Conservation (phyloP, 2,329 filamentous ascomycete genomes). For the Paramyrothecium roridum region DNA sequence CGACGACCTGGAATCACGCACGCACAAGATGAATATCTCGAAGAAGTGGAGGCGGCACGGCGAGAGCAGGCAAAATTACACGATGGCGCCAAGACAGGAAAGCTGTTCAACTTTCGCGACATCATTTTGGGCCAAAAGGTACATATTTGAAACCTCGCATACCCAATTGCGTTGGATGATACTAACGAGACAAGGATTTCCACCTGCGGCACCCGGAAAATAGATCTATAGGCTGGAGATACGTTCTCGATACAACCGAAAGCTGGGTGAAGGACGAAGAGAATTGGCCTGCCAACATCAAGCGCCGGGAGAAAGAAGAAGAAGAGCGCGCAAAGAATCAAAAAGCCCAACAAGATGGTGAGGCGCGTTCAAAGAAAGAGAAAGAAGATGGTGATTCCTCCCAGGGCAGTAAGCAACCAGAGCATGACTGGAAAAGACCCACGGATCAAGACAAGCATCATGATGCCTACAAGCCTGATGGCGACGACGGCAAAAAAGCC, state of each 20-base stretch:
- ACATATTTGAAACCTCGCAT: not conserved
- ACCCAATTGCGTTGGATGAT: not conserved
- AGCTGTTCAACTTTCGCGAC: slow-evolving; percentile 35
- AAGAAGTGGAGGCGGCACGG: slow-evolving; percentile 7
- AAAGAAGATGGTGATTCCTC: not conserved
- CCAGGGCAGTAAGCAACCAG: slow-evolving; percentile 1
- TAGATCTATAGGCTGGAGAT: slow-evolving; percentile 44
- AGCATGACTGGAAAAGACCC: slow-evolving; percentile 13
- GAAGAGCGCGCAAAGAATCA: slow-evolving; percentile 14
- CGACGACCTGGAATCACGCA: slow-evolving; percentile 27
- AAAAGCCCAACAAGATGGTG: slow-evolving; percentile 2
- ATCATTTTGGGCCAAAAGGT: slow-evolving; percentile 16
- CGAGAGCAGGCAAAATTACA: slow-evolving; percentile 2
- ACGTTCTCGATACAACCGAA: slow-evolving; percentile 44
- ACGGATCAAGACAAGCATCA: slow-evolving; percentile 17
- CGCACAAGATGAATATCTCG: not conserved
- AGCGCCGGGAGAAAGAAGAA: slow-evolving; percentile 20
- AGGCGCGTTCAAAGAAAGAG: not conserved
- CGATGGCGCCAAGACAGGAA: slow-evolving; percentile 11
- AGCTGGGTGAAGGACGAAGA: slow-evolving; percentile 45
- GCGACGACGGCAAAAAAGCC: slow-evolving; percentile 8
- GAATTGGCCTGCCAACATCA: slow-evolving; percentile 43
- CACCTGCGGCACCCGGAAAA: slow-evolving; percentile 39
- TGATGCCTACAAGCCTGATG: slow-evolving; percentile 9
- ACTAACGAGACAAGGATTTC: slow-evolving; percentile 31